These are phyloP conservation scores for Elongisporangium prolatum DNA, from an alignment of 352 stramenopile genomes.

Conservation along the genomic window DNA sequence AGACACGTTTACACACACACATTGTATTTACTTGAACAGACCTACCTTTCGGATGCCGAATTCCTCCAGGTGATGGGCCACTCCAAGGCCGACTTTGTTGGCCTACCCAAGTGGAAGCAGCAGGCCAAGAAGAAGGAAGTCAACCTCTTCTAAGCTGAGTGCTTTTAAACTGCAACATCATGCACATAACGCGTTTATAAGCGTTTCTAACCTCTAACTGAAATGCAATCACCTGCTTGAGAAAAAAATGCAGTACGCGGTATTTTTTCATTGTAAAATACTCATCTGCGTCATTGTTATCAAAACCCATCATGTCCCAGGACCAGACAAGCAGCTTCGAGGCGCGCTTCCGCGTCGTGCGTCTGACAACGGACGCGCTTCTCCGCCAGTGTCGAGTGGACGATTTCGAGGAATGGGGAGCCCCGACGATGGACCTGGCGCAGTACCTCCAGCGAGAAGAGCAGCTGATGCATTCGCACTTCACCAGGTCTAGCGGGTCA, in stretches of 20 bases:
- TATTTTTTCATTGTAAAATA: too few species aligned
- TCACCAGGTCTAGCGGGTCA: conserved; percentile 28
- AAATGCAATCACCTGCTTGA: not conserved
- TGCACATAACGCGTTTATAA: not conserved
- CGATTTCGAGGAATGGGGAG: conserved; percentile 47
- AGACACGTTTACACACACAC: not conserved
- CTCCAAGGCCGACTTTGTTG: conserved; percentile 53
- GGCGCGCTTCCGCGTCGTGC: conserved; percentile 33
- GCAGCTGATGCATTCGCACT: conserved; percentile 30
- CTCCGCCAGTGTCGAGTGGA: conserved; percentile 50
- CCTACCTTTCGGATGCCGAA: conserved; percentile 76
- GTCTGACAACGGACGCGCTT: conserved; percentile 43
- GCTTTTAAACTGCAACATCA: not conserved
- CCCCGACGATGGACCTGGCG: conserved; percentile 21
- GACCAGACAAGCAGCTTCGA: not conserved
- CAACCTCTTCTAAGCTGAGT: conserved; percentile 67
- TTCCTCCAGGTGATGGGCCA: conserved; percentile 68
- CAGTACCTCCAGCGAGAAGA: conserved; percentile 47
- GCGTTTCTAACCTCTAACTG: not conserved
- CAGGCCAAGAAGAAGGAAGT: conserved; percentile 86
- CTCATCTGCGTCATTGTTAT: not conserved
- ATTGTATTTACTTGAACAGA: conserved; percentile 17
- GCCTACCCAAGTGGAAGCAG: conserved; percentile 84
- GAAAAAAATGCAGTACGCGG: too few species aligned
- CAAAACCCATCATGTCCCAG: not conserved